phyloP scores from a whole-genome alignment of 768 basidiomycete genomes.

The Phlegmacium glaucopus region DNA sequence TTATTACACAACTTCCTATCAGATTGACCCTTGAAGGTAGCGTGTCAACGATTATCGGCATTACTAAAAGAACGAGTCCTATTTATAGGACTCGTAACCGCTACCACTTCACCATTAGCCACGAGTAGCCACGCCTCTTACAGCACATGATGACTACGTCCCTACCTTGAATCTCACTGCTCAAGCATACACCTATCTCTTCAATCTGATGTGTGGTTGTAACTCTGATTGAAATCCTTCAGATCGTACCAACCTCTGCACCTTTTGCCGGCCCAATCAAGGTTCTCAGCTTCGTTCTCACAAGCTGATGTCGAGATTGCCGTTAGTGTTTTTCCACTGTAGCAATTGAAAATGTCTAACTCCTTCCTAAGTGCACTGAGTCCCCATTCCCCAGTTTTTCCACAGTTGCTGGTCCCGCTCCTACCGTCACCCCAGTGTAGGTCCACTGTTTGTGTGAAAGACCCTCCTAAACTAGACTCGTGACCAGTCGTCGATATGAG shows the following conservation, averaged over 20 bases:
- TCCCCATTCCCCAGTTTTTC: conserved; percentile 4
- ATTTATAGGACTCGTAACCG: too few species aligned
- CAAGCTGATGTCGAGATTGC: conserved; percentile 17
- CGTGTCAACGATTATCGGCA: too few species aligned
- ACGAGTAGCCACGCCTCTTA: too few species aligned
- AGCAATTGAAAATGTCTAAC: neutral
- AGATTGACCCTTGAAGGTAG: too few species aligned
- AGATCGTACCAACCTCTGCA: conserved; percentile 11
- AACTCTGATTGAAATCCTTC: neutral
- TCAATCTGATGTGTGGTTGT: neutral
- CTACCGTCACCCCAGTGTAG: conserved; percentile 3
- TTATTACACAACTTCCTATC: too few species aligned
- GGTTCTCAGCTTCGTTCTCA: conserved; percentile 16
- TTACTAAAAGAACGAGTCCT: too few species aligned
- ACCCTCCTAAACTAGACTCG: too few species aligned
- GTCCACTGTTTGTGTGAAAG: neutral
- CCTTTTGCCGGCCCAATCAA: conserved; percentile 12
- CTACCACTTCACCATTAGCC: too few species aligned
- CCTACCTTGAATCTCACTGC: too few species aligned
- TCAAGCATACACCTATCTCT: conserved; percentile 15
- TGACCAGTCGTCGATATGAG: too few species aligned
- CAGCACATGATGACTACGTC: too few species aligned
- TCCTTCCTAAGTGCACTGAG: neutral
- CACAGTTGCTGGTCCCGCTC: conserved; percentile 6
- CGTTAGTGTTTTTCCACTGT: neutral